Conservation (phyloP, 164 flowering plant species). For the Chimonanthus praecox region DNA sequence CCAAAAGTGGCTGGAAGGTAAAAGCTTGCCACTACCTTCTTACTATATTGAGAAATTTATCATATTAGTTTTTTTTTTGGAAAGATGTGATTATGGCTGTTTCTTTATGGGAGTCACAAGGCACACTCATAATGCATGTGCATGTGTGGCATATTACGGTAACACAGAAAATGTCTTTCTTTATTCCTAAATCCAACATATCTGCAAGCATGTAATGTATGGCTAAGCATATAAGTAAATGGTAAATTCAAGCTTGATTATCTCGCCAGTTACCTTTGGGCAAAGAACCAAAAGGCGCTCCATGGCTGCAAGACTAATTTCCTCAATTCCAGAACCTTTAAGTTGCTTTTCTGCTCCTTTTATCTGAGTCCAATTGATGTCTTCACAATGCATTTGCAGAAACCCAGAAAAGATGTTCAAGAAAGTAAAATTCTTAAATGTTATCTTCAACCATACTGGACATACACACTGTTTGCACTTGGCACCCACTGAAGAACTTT, state of each 20-base stretch:
- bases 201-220: too few relatives aligned
- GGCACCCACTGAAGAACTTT: conserved; percentile 13
- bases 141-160: too few relatives aligned
- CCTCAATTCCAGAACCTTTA: conserved; percentile 28
- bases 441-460: conserved; percentile 66
- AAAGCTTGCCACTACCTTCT: too few relatives aligned
- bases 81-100: too few relatives aligned
- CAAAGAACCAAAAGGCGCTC: conserved; percentile 55
- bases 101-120: too few relatives aligned
- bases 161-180: too few relatives aligned
- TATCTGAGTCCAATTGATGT: conserved; percentile 29
- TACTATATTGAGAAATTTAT: too few relatives aligned
- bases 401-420: conserved; percentile 53
- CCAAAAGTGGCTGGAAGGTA: too few relatives aligned
- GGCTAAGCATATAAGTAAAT: not conserved
- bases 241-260: not conserved
- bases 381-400: conserved; percentile 30
- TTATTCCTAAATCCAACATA: too few relatives aligned
- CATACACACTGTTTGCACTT: conserved; percentile 46
- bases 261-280: conserved; percentile 54
- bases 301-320: conserved; percentile 41
- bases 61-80: too few relatives aligned
- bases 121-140: too few relatives aligned
- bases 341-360: conserved; percentile 39
- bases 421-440: conserved; percentile 56